Evolutionary conservation across 352 stramenopile genomes (phyloP), one percentile per base, ranked within the genome.

Genomic region (Phytophthora palmivora): DNA sequence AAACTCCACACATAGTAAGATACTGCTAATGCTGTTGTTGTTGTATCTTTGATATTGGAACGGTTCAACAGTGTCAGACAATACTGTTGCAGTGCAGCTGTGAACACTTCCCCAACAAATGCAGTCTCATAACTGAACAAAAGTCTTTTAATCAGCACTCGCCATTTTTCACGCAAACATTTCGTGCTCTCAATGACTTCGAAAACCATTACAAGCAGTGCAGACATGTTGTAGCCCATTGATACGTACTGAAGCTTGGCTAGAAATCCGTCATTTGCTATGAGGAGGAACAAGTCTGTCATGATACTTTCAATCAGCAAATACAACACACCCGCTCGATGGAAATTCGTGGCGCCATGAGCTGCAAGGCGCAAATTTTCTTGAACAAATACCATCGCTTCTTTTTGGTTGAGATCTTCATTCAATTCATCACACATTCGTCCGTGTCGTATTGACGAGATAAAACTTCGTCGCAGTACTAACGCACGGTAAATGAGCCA

Each of bases 201-300:
- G 21, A 70, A 74, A 9, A 67, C 18, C 41, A 74, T 21, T 32
- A 67, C 42, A 15, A 74, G 16, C 2, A 74, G 6, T 3, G 46
- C 39, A 15, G 48, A 58, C n/a, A 74, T 24, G 33, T 69, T 73
- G 42, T 69, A 73, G 2, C 58, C 58, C 32, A 74, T 38, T 6
- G 65, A 74, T 0, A 62, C 45, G n/a, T 70, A 69, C 43, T 69
- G 64, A 1, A 60, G 11, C 11, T 58, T 61, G 0, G 53, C 55
- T 6, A 36, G 4, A 16, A 58, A 24, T 18, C 59, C 53, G 19
- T 69, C 52, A 14, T 70, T 62, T 7, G 59, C 59, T 9, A 70
- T 52, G 6, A 74, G 43, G 12, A 74, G 37, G 19, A 73, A 74
- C 14, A 70, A 33, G 10, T 70, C 65, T 3, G 37, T 49, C 65